A percentile compares a stretch with the other conserved stretches of the same genome.
These are phyloP conservation scores for Aspergillus jensenii DNA, from an alignment of 2,329 filamentous ascomycete species.

Conservation along the genomic window DNA sequence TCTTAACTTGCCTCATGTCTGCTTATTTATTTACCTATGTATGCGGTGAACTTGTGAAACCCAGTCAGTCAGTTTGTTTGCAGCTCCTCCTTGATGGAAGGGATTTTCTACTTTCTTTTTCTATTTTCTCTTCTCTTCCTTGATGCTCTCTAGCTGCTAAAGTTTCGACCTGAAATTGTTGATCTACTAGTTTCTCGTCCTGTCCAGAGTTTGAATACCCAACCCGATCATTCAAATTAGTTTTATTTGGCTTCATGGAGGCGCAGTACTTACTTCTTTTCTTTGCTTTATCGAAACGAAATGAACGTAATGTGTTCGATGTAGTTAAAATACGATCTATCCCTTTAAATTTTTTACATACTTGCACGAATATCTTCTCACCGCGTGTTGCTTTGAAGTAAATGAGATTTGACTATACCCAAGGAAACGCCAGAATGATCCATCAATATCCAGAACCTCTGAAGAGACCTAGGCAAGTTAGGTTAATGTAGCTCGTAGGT, in stretches of 20 bases:
- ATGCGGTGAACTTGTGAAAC: not conserved
- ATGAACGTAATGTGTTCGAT: not conserved
- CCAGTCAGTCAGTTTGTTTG: not conserved
- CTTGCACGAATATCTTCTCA: not conserved
- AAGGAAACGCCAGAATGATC: not conserved
- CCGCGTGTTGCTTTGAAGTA: not conserved
- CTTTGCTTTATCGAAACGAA: not conserved
- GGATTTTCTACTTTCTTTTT: not conserved
- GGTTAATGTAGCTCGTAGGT: not conserved
- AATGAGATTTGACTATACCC: not conserved
- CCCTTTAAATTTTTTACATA: not conserved
- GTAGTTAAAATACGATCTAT: not conserved
- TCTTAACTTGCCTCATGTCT: not conserved
- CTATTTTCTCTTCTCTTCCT: not conserved
- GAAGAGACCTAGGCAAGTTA: not conserved
- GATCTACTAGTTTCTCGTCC: not conserved
- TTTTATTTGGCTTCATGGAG: not conserved
- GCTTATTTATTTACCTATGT: not conserved
- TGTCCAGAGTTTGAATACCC: not conserved
- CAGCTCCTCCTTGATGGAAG: conserved; percentile 3
- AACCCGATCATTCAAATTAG: not conserved
- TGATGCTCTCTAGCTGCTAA: not conserved
- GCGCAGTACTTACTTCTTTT: not conserved
- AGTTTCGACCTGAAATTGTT: not conserved
- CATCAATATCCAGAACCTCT: not conserved